phyloP scores from a whole-genome alignment of 2,329 filamentous ascomycete species.

The Exophiala spinifera region DNA sequence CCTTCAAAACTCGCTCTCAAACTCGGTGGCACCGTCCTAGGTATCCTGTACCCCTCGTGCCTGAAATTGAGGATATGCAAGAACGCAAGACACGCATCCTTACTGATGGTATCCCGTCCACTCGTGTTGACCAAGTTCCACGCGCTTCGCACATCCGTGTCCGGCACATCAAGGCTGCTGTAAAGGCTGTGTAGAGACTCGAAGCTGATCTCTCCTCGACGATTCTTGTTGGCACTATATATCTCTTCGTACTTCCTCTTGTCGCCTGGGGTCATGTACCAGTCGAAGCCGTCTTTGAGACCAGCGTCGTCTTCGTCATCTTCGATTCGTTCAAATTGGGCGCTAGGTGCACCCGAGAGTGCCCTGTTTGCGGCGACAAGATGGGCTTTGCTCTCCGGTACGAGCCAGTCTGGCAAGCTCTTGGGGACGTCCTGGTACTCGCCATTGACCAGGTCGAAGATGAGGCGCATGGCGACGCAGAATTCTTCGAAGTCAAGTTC shows the following conservation, averaged over 20 bases:
- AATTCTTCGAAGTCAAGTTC: constrained; percentile 99
- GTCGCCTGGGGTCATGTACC: constrained; percentile 95
- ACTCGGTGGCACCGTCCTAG: constrained; percentile 85
- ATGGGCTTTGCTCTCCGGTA: constrained; percentile 91
- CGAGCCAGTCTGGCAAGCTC: constrained; percentile 87
- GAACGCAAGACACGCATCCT: constrained; percentile 91
- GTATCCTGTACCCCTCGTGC: constrained; percentile 92
- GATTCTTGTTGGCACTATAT: constrained; percentile 86
- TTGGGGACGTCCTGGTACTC: constrained; percentile 87
- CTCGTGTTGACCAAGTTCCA: constrained; percentile 98
- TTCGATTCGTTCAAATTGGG: constrained; percentile 72
- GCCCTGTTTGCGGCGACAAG: constrained; percentile 80
- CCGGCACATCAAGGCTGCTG: constrained; percentile 62
- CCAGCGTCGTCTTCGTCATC: constrained; percentile 73
- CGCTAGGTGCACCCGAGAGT: constrained; percentile 67
- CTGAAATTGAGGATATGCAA: constrained; percentile 94
- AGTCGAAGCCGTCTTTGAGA: constrained; percentile 95
- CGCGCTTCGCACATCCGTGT: constrained; percentile 79
- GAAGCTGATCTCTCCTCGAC: constrained; percentile 68
- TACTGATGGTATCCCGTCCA: constrained; percentile 76
- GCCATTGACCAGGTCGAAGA: constrained; percentile 95
- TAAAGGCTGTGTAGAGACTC: constrained; percentile 49
- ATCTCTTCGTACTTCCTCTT: constrained; percentile 96
- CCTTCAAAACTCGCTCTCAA: constrained; percentile 88
- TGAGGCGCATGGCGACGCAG: constrained; percentile 96